A percentile compares a stretch with the other conserved stretches of the same genome.
These are phyloP conservation scores for Coprinellus micaceus DNA, from an alignment of 768 basidiomycete genomes.

Conservation along the genomic window DNA sequence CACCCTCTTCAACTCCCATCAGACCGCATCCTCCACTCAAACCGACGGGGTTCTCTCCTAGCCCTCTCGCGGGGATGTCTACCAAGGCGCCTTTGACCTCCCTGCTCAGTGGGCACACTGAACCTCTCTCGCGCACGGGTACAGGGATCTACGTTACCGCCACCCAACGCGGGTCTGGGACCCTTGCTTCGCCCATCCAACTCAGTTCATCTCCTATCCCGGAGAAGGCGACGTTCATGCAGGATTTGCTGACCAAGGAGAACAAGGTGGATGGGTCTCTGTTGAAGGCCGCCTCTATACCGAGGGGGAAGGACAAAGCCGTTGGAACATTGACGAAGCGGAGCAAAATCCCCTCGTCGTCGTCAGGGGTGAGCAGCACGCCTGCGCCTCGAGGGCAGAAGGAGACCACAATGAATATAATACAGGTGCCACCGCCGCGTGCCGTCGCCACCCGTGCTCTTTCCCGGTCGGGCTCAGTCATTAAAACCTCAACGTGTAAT, in stretches of 20 bases:
- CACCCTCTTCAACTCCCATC: constrained; percentile 1
- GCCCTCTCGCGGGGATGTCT: neutral
- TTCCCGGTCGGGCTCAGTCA: no score
- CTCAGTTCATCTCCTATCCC: constrained; percentile 19
- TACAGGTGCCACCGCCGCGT: no score
- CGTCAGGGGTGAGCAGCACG: no score
- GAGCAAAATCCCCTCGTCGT: no score
- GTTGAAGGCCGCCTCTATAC: neutral
- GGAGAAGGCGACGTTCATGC: constrained; percentile 1
- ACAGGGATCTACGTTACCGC: neutral
- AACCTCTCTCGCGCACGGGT: neutral
- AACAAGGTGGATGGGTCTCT: neutral
- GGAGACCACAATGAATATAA: no score
- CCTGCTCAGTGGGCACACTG: no score
- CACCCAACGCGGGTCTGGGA: neutral
- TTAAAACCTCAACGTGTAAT: no score
- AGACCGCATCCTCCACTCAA: neutral
- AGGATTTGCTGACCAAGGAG: neutral
- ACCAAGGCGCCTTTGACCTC: neutral
- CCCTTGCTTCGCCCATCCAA: constrained; percentile 19
- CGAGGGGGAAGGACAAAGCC: neutral
- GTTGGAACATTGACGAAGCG: no score
- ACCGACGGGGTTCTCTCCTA: neutral
- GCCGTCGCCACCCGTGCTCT: no score
- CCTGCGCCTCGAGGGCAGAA: no score